Percentiles rank a stretch among this genome's conserved stretches.
phyloP scores from a whole-genome alignment of 306 rosid genomes.

The Quercus variabilis region DNA sequence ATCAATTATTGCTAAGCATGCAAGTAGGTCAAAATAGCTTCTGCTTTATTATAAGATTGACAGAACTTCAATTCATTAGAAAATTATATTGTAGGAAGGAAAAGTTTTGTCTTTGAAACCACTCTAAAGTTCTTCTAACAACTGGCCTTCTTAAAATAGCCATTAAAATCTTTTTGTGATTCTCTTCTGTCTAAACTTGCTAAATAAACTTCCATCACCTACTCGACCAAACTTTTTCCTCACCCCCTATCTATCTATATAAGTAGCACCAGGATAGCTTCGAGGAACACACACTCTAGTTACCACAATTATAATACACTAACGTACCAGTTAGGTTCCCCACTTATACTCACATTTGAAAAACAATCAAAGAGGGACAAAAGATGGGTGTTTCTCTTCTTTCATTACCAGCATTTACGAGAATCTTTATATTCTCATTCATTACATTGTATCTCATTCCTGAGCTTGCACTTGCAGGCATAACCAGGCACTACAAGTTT shows the following conservation, averaged over 20 bases:
- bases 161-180: background rate
- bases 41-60: background rate
- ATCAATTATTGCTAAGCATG: background rate
- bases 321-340: too few relatives aligned
- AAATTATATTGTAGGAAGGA: background rate
- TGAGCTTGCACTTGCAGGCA: slow-evolving; percentile 44
- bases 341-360: too few relatives aligned
- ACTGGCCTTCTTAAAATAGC: slow-evolving; percentile 11
- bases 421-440: slow-evolving; percentile 24
- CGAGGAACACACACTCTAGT: background rate
- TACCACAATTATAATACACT: background rate
- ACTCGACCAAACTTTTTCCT: slow-evolving; percentile 19
- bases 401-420: slow-evolving; percentile 12
- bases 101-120: slow-evolving; percentile 57
- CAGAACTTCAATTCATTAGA: background rate
- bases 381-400: slow-evolving; percentile 35
- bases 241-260: slow-evolving; percentile 12
- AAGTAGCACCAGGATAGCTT: slow-evolving; percentile 8
- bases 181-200: slow-evolving; percentile 24
- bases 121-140: slow-evolving; percentile 63
- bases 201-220: slow-evolving; percentile 11
- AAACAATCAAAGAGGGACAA: background rate
- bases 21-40: slow-evolving; percentile 15
- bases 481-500: slow-evolving; percentile 60
- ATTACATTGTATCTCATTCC: slow-evolving; percentile 18